A percentile compares a stretch with the other conserved stretches of the same genome.
Evolutionary conservation across 805 yeast genomes (phyloP).

Genomic region (Suhomyces kilbournensis): DNA sequence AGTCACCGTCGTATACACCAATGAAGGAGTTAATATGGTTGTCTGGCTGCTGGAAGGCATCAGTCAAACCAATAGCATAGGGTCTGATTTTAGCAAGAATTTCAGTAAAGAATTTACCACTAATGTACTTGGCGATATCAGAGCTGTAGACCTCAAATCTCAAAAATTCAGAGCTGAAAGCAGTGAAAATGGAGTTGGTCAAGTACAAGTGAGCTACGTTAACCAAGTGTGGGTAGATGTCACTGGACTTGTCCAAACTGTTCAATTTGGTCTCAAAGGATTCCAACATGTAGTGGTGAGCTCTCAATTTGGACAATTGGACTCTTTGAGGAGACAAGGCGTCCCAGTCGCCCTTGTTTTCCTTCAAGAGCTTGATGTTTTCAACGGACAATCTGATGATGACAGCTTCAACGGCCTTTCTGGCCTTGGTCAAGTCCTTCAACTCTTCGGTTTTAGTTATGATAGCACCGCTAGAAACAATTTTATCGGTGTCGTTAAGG

Average conservation of each 20-base stretch:
- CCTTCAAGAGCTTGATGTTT: slow-evolving; percentile 26
- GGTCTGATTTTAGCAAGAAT: slow-evolving; percentile 39
- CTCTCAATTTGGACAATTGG: slow-evolving; percentile 40
- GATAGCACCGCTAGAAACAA: slow-evolving; percentile 8
- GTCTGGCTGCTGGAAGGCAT: slow-evolving; percentile 79
- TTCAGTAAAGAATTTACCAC: slow-evolving; percentile 27
- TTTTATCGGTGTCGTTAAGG: slow-evolving; percentile 23
- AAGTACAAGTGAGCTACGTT: slow-evolving; percentile 33
- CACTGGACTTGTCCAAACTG: slow-evolving; percentile 11
- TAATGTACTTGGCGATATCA: slow-evolving; percentile 24
- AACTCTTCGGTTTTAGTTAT: slow-evolving; percentile 16
- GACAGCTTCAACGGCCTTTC: slow-evolving; percentile 31
- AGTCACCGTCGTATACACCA: slow-evolving; percentile 79
- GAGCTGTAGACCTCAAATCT: slow-evolving; percentile 33
- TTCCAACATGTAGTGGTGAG: slow-evolving; percentile 41
- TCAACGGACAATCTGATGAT: slow-evolving; percentile 34
- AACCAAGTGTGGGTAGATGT: slow-evolving; percentile 24
- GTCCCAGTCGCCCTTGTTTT: slow-evolving; percentile 31
- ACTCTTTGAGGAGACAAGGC: slow-evolving; percentile 36
- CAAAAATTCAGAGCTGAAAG: slow-evolving; percentile 37
- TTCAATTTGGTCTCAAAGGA: slow-evolving; percentile 19
- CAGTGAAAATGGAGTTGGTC: slow-evolving; percentile 30
- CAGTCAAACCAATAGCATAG: slow-evolving; percentile 51
- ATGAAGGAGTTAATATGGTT: slow-evolving; percentile 77
- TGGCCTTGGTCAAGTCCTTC: slow-evolving; percentile 12